Evolutionary conservation across 352 stramenopile genomes (phyloP), one percentile per base, ranked within the genome.

Genomic region (Globisporangium recalcitrans): DNA sequence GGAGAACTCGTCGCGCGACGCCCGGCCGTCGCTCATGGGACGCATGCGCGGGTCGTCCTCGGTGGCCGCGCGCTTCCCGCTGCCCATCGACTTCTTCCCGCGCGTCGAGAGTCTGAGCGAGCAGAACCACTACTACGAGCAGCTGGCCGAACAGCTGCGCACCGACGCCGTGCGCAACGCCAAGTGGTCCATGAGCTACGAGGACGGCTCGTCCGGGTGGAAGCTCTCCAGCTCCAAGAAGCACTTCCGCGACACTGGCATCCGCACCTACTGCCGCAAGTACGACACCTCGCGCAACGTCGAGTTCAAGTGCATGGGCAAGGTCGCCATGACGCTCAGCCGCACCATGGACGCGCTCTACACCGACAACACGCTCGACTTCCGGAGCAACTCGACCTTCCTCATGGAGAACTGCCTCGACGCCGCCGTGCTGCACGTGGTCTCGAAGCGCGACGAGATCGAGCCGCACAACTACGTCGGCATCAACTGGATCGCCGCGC

Each of bases 251-350:
- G 81, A 85, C 49, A 82, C 75, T 16, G 79, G 81, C 49, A 80
- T 87, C 47, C 77, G 77, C 51, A 84, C 75, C 19, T 88, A 87
- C 69, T 83, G 59, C 63, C 64, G 72, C 57, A 72, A 73, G 51
- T 58, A 71, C 36, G 75, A 58, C 64, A 62, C 31, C 54, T 58
- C 75, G 24, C 73, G 73, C 42, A 62, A 70, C 21, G 52, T 84
- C 57, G 77, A 90, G 52, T 88, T 90, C 68, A 77, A 78, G 51
- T 88, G 81, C 69, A 78, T 88, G 68, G 75, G 77, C 62, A 75
- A 80, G 42, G 72, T 80, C 21, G 52, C 70, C 31, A 74, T 90
- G 72, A 54, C 73, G 48, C 63, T 90, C 29, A 63, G 75, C 5
- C 66, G 65, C 52, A 74, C 70, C 32, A 78, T 90, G 60, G 62